phyloP scores from a whole-genome alignment of 192 early-diverging fungal genomes.

The Radiomyces spectabilis region DNA sequence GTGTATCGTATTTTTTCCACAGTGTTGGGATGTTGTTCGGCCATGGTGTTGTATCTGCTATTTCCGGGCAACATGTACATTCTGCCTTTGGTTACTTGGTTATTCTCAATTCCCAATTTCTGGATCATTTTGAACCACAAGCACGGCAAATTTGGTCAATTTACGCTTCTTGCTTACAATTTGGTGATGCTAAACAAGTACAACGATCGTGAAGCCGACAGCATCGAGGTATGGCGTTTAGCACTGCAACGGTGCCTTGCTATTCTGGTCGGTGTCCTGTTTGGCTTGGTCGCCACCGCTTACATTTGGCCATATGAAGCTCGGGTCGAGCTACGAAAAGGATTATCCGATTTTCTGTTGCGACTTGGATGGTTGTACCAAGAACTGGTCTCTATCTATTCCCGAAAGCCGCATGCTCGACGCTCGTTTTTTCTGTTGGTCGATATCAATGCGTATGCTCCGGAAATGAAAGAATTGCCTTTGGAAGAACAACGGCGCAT shows the following conservation, averaged over 20 bases:
- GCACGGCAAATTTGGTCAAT: slow-evolving; percentile 72
- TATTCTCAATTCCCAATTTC: slow-evolving; percentile 65
- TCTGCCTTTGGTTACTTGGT: slow-evolving; percentile 42
- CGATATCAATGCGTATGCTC: not conserved
- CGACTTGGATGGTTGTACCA: slow-evolving; percentile 67
- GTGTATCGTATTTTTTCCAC: slow-evolving; percentile 71
- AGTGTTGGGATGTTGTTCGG: slow-evolving; percentile 55
- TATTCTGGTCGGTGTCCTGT: slow-evolving; percentile 63
- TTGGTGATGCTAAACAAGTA: slow-evolving; percentile 73
- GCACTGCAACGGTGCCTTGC: slow-evolving; percentile 56
- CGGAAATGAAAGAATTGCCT: not conserved
- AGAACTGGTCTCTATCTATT: slow-evolving; percentile 54
- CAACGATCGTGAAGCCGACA: slow-evolving; percentile 56
- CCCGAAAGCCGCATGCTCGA: slow-evolving; percentile 10
- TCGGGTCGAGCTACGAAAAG: slow-evolving; percentile 72
- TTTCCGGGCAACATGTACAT: slow-evolving; percentile 38
- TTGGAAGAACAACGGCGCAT: slow-evolving; percentile 2
- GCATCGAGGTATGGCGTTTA: slow-evolving; percentile 39
- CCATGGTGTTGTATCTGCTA: slow-evolving; percentile 48
- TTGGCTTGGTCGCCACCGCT: slow-evolving; percentile 60
- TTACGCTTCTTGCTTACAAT: slow-evolving; percentile 70
- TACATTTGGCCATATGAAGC: slow-evolving; percentile 86
- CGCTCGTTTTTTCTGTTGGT: not conserved
- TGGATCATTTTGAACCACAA: slow-evolving; percentile 53
- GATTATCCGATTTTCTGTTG: slow-evolving; percentile 62